phyloP scores from a whole-genome alignment of 75 land plant species.

The Selaginella moellendorffii region DNA sequence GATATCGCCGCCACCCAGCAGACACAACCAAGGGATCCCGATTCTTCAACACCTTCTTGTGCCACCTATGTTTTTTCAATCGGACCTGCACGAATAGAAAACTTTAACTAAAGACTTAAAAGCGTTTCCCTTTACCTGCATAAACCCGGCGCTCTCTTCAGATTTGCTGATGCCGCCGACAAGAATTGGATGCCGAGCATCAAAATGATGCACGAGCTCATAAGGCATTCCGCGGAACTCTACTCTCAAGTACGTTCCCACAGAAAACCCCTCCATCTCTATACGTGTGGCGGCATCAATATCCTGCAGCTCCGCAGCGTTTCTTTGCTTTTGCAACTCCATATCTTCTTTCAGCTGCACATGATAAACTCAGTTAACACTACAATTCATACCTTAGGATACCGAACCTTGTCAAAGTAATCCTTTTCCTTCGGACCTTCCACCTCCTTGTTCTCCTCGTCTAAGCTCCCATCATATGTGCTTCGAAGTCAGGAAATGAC shows the following conservation, averaged over 20 bases:
- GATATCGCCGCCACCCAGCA: conserved; percentile 96
- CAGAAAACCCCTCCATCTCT: conserved; percentile 79
- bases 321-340: conserved; percentile 71
- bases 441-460: conserved; percentile 22
- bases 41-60: conserved; percentile 81
- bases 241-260: conserved; percentile 72
- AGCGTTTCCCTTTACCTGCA: conserved; percentile 56
- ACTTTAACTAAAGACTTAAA: neutral
- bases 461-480: conserved; percentile 59
- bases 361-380: neutral
- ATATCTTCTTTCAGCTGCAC: conserved; percentile 84
- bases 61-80: conserved; percentile 91
- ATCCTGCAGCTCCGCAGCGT: conserved; percentile 71
- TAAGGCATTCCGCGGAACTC: conserved; percentile 77
- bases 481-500: conserved; percentile 30
- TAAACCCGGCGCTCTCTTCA: conserved; percentile 87
- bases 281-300: conserved; percentile 65
- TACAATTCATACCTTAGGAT: neutral
- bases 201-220: conserved; percentile 95
- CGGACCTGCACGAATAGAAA: conserved; percentile 35
- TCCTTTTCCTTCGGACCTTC: conserved; percentile 27
- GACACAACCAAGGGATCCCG: conserved; percentile 85
- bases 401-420: conserved; percentile 54
- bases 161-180: conserved; percentile 85
- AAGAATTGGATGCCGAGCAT: conserved; percentile 75